Base-by-base conservation (phyloP, 2,329 filamentous ascomycete genomes). In the Curvularia sp. region DNA sequence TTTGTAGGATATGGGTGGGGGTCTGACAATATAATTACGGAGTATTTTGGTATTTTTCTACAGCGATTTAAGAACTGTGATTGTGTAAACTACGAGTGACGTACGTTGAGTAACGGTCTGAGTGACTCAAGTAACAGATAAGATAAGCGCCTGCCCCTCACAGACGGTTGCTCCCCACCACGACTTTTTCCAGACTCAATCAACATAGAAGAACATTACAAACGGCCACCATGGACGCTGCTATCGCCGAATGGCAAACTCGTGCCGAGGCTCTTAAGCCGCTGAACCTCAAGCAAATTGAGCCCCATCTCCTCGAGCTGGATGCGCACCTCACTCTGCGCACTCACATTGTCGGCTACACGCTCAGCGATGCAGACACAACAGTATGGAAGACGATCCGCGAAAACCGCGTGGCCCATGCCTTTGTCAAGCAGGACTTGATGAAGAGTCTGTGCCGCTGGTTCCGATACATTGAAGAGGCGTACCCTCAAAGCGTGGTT, bases 271-370 rank as follows among this genome's bases (percentile, higher is more conserved):
- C 79, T 18, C 77, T 87, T 55, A 80, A 82, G 60, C 77, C 82
- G 38, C 79, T 85, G 53, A 92, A 97, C 78, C 95, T 96, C 81
- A 96, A 95, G 80, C 82, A 89, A 57, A 87, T 93, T 65, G 91
- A 95, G 74, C 85, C 87, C 25, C 83, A 88, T 58, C 85, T 96
- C 54, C 83, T 85, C 69, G 87, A 90, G 67, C 87, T 97, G 61
- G 92, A 97, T 78, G 91, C 91, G 76, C 90, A 96, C 80, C 85
- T 98, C 60, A 92, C 89, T 3, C 87, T 97, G 30, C 89, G 94
- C 70, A 92, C 91, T 13, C 95, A 95, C 79, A 84, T 97, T 66
- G 86, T 91, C 50, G 93, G 93, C 60, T 94, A 96, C 81, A 82
- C 82, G 25, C 82, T 95, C 49, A 89, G 89, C 57, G 87, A 92